These are phyloP conservation scores for Trypanosoma theileri DNA, from an alignment of 208 protist species.

Conservation along the genomic window DNA sequence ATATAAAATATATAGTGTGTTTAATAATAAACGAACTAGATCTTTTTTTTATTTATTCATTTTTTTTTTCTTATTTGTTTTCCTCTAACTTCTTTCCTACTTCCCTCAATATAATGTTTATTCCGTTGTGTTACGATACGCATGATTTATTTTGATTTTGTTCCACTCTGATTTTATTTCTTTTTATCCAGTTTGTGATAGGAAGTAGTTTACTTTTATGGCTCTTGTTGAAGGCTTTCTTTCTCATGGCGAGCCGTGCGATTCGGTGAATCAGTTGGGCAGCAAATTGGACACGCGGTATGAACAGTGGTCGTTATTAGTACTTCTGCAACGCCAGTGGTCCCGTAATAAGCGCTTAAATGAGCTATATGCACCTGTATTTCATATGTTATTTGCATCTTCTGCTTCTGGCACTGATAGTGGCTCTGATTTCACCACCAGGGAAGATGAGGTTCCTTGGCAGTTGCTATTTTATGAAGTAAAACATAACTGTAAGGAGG, in stretches of 20 bases:
- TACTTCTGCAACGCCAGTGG: constrained; percentile 59
- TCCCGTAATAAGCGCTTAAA: constrained; percentile 43
- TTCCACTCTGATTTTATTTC: constrained; percentile 3
- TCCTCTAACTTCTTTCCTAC: no score
- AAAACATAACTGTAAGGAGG: constrained; percentile 26
- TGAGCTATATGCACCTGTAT: constrained; percentile 42
- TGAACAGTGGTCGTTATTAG: constrained; percentile 38
- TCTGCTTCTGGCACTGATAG: constrained; percentile 4
- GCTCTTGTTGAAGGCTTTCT: constrained; percentile 52
- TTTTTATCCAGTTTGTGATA: background rate
- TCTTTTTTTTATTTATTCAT: no score
- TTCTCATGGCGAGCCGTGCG: constrained; percentile 40
- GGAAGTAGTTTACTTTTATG: constrained; percentile 29
- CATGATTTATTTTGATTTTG: constrained; percentile 17
- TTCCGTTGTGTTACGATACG: background rate
- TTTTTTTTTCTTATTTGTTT: no score
- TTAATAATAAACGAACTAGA: no score
- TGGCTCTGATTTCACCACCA: constrained; percentile 3
- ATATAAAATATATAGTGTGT: no score
- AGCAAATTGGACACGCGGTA: constrained; percentile 31
- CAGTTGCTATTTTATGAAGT: constrained; percentile 31
- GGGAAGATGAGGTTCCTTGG: constrained; percentile 12
- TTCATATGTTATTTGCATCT: constrained; percentile 45
- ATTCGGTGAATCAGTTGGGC: constrained; percentile 26
- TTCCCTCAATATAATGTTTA: background rate